Evolutionary conservation across 257 asterid genomes (phyloP).

Genomic region (Thymus quinquecostatus): DNA sequence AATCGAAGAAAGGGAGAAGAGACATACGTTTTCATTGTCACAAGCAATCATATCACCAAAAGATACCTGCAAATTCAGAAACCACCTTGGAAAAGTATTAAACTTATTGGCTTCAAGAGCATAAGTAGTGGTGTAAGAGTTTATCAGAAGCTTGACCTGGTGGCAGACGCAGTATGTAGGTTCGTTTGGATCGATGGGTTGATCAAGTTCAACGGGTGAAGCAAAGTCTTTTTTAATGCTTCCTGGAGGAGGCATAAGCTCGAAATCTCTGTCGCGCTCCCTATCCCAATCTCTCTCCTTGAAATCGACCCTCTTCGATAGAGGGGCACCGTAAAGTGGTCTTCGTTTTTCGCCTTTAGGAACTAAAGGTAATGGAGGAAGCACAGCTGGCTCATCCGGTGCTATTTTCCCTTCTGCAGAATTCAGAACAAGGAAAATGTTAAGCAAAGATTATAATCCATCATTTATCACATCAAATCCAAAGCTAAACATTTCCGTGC

Average conservation of each 20-base stretch:
- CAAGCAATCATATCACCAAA: conserved; percentile 99
- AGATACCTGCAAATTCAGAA: conserved; percentile 66
- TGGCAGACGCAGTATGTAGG: conserved; percentile 97
- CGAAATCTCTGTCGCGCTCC: conserved; percentile 92
- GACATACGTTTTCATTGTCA: conserved; percentile 86
- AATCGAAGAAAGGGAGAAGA: conserved; percentile 17
- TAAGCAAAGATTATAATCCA: conserved; percentile 17
- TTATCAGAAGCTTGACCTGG: conserved; percentile 59
- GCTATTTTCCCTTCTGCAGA: conserved; percentile 88
- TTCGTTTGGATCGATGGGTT: conserved; percentile 94
- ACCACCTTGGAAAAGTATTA: conserved; percentile 17
- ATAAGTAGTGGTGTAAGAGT: conserved; percentile 2
- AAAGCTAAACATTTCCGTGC: conserved; percentile 5
- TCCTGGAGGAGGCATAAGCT: conserved; percentile 99
- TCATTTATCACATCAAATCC: neutral
- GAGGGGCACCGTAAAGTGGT: conserved; percentile 61
- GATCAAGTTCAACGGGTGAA: conserved; percentile 72
- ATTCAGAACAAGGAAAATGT: conserved; percentile 12
- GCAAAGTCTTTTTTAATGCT: conserved; percentile 77
- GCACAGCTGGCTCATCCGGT: conserved; percentile 84
- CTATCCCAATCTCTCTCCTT: conserved; percentile 91
- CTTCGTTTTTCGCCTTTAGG: conserved; percentile 80
- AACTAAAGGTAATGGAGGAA: conserved; percentile 83
- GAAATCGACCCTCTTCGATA: conserved; percentile 73
- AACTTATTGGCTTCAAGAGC: conserved; percentile 20